Evolutionary conservation across 306 rosid species (phyloP).

Genomic region (Sicyos edulis): DNA sequence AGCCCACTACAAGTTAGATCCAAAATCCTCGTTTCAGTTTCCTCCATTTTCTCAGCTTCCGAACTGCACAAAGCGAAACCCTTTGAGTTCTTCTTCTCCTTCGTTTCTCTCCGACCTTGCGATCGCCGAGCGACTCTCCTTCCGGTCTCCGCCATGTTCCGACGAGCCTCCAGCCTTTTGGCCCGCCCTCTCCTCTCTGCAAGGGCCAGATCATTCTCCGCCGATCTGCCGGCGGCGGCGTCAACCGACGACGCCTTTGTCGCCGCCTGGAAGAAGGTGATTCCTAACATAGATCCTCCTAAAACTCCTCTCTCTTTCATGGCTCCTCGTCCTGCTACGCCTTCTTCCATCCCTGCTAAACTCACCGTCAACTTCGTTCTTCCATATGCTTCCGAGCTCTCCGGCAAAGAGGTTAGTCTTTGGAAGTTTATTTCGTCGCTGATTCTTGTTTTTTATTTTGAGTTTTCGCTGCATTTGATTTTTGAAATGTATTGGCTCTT

Average conservation of each 20-base stretch:
- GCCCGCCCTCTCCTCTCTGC: slow-evolving; percentile 33
- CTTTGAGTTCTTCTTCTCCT: slow-evolving; percentile 1
- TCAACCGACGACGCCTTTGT: slow-evolving; percentile 32
- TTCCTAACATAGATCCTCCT: slow-evolving; percentile 68
- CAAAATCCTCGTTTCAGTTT: background rate
- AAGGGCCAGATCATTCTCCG: slow-evolving; percentile 46
- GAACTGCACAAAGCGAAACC: slow-evolving; percentile 12
- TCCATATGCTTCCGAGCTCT: slow-evolving; percentile 73
- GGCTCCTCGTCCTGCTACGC: slow-evolving; percentile 65
- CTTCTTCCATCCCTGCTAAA: slow-evolving; percentile 65
- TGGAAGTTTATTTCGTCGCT: background rate
- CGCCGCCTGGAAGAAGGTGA: slow-evolving; percentile 66
- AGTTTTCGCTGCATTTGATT: background rate
- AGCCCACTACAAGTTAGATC: background rate
- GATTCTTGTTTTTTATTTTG: background rate
- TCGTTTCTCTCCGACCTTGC: slow-evolving; percentile 76
- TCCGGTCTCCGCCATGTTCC: slow-evolving; percentile 48
- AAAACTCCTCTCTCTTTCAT: slow-evolving; percentile 62
- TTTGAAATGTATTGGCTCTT: background rate
- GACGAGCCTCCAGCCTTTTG: slow-evolving; percentile 55
- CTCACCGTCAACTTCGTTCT: slow-evolving; percentile 93
- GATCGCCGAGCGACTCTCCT: slow-evolving; percentile 78
- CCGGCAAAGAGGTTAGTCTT: slow-evolving; percentile 69
- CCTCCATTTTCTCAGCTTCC: slow-evolving; percentile 4
- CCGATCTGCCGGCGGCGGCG: slow-evolving; percentile 46